Evolutionary conservation across 139 green algal genomes (phyloP), one percentile per base, ranked within the genome.

Genomic region (Ettlia oleoabundans): DNA sequence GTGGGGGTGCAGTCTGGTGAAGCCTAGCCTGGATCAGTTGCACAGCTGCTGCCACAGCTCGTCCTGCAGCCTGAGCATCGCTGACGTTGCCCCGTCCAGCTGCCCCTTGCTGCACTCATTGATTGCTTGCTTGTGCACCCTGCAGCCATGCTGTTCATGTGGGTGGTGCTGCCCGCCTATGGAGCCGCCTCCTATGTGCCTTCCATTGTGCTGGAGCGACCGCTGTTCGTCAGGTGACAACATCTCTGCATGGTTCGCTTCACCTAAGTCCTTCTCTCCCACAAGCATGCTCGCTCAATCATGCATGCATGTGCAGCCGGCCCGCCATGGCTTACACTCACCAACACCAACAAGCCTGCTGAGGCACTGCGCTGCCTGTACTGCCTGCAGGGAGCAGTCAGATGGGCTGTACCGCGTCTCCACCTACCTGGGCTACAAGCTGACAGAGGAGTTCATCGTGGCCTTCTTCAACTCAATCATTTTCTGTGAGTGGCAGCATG

Each of bases 121-220:
- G 7, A 33, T n/a, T n/a, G 3, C 35, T 6, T 42, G 18, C 32
- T 8, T 33, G 30, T 33, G 2, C 42, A 41, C n/a, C n/a, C n/a
- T 63, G 77, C 84, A 4, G 88, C 91, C 37, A 83, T 96, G 62
- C 87, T 96, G 65, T 97, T 96, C 89, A 95, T 96, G 88, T 93
- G 84, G 85, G 84, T 85, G 71, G 87, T 87, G 33, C 79, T 96
- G 73, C 90, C 93, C 7, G 90, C 90, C n/a, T 96, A 93, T 83
- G 89, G 90, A 4, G 93, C 93, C 13, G 87, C 92, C 5, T 73
- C 88, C 35, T 97, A 96, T 83, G 86, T 97, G 64, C 94, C 93
- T 1, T 64, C 85, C 7, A 84, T 97, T 9, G 86, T 96, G 1
- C 76, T 97, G 37, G 94, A 97, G 84, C 89, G 94, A 26, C 80